Base-by-base conservation (phyloP, 176 grass and related monocot genomes). In the Raddia distichophylla region DNA sequence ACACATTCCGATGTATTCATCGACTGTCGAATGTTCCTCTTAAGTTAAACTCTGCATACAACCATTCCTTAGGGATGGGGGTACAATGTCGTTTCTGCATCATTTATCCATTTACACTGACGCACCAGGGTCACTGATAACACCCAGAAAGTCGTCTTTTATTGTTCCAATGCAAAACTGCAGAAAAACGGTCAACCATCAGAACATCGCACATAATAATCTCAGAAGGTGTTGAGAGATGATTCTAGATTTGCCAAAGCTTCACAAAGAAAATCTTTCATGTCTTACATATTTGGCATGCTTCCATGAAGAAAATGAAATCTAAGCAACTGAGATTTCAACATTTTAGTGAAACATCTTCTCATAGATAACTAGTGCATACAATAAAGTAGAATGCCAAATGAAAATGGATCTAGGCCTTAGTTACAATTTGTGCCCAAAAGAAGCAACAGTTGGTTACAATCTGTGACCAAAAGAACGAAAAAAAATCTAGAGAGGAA, bases 81-180 rank as follows among this genome's bases (percentile, higher is more conserved):
- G 6, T 37, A 10, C 73, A 82, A 64, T 78, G 67, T 74, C 14
- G 17, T 35, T 42, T 34, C 48, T 44, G 1, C n/a, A 64, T 62
- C 33, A 71, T 73, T 85, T 93, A 98, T 11, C 55, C 33, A 71
- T 73, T 85, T 93, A 98, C 14, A 87, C 73, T 57, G 96, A 79
- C 32, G 82, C 89, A 80, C 90, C 84, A 64, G 96, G 96, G 77
- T 99, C 96, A 51, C 82, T 95, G 74, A 99, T 93, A 19, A 99
- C 93, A 60, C 93, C 96, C 91, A 99, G 87, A 72, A 91, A 99
- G 69, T 99, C 93, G 51, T 99, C 93, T 77, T 95, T 99, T 79
- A 95, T 99, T 15, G 96, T 99, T 16, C 93, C 96, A 60, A 99
- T 95, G 82, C 96, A 99, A 76, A 99, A 99, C 96, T 99, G 89